Conservation (phyloP, 2,329 filamentous ascomycete species). For the Aspergillus felis region DNA sequence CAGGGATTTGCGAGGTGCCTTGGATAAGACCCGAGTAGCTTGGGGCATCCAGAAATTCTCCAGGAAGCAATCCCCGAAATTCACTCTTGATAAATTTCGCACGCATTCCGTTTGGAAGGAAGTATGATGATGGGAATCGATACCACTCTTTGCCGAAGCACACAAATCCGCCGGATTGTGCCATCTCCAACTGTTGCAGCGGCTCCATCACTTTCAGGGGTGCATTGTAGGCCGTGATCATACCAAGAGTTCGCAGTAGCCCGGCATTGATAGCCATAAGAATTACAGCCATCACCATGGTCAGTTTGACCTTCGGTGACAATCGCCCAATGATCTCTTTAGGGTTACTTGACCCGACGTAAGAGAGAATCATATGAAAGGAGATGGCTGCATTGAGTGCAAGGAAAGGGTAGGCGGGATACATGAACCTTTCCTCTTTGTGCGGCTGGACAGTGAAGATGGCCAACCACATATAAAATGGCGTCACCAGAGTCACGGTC, state of each 20-base stretch:
- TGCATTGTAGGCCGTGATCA: slow-evolving; percentile 78
- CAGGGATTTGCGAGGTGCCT: slow-evolving; percentile 77
- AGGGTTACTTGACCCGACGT: slow-evolving; percentile 67
- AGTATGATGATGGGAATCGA: slow-evolving; percentile 90
- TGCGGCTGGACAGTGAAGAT: slow-evolving; percentile 93
- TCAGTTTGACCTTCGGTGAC: slow-evolving; percentile 69
- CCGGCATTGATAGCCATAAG: slow-evolving; percentile 63
- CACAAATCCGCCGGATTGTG: slow-evolving; percentile 62
- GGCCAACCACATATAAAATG: slow-evolving; percentile 90
- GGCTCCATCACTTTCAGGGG: slow-evolving; percentile 62
- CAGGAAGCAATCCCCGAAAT: slow-evolving; percentile 82
- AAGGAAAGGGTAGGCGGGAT: slow-evolving; percentile 87
- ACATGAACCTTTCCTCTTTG: slow-evolving; percentile 99
- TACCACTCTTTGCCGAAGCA: slow-evolving; percentile 99
- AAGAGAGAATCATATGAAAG: slow-evolving; percentile 73
- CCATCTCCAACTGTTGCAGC: slow-evolving; percentile 48
- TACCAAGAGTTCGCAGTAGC: slow-evolving; percentile 68
- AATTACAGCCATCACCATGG: slow-evolving; percentile 57
- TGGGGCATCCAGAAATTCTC: slow-evolving; percentile 76
- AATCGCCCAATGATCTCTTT: slow-evolving; percentile 66
- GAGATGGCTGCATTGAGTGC: slow-evolving; percentile 83
- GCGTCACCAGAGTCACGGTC: slow-evolving; percentile 71
- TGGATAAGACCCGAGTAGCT: slow-evolving; percentile 69
- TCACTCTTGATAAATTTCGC: slow-evolving; percentile 89
- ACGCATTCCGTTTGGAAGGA: slow-evolving; percentile 75